Evolutionary conservation across 1,139 yeast genomes (phyloP), one percentile per base, ranked within the genome.

Genomic region (Yamadazyma conglobata): DNA sequence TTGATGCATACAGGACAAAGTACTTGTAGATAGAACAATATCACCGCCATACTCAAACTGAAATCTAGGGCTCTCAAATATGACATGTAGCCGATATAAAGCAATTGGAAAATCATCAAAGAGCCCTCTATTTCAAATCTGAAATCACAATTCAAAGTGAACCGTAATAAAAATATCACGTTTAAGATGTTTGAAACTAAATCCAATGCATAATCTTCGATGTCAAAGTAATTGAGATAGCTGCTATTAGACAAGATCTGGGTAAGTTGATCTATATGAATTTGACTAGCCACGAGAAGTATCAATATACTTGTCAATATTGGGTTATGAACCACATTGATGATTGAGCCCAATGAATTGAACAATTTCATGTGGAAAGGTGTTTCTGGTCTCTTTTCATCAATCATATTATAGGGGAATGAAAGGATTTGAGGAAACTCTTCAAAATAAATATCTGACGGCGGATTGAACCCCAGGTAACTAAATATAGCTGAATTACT

Each of bases 91-190:
- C 20, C 20, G 8, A 34, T 17, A 13, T 20, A 25, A 3, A n/a
- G 19, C 6, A 25, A 8, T 26, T 48, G 53, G 10, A 35, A 17
- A 15, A 31, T 27, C 23, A 50, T 44, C 6, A 54, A 39, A 4
- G 33, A 15, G 10, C 31, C n/a, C 31, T 52, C 59, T 10, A 21
- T 17, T 24, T 7, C 13, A 8, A 22, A 2, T 22, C 18, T 24
- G 8, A 25, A 18, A 5, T 14, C 20, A 22, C 15, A 30, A 10
- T 28, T 22, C n/a, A 20, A 22, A 6, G 16, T 34, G 39, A 28
- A 34, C 34, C 38, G 11, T 18, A 19, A 13, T 7, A 26, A 18
- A 40, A 37, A 33, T 4, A 33, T 8, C 14, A 38, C 3, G 24
- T 35, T 35, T n/a, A 33, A 19, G 7, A 28, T 7, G 15, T 33